phyloP scores from a whole-genome alignment of 1,284 basidiomycete genomes.

The Testicularia cyperi region DNA sequence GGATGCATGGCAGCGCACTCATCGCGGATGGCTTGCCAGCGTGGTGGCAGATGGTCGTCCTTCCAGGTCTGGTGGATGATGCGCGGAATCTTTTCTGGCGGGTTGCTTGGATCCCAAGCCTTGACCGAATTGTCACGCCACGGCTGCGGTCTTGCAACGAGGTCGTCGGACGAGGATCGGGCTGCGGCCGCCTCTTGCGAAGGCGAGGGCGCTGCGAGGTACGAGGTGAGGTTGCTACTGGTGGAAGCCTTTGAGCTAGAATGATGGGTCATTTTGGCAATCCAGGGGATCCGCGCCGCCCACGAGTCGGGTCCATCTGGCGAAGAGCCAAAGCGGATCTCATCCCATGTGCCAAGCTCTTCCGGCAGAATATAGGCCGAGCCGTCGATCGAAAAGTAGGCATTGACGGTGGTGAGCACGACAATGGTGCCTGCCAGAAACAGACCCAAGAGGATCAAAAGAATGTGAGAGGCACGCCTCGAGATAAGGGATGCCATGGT shows the following conservation, averaged over 20 bases:
- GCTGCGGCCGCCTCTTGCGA: too few species aligned
- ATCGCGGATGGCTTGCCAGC: constrained; percentile 69
- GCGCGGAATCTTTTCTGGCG: constrained; percentile 69
- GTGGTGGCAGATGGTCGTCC: constrained; percentile 77
- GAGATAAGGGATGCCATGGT: constrained; percentile 40
- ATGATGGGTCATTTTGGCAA: constrained; percentile 28
- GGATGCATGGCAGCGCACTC: constrained; percentile 63
- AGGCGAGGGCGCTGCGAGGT: too few species aligned
- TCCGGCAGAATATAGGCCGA: constrained; percentile 47
- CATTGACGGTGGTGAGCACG: constrained; percentile 85
- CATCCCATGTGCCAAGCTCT: constrained; percentile 55
- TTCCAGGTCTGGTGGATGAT: constrained; percentile 99
- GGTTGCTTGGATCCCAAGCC: constrained; percentile 26
- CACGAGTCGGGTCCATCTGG: constrained; percentile 41
- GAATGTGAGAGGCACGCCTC: constrained; percentile 51
- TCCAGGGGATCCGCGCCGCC: constrained; percentile 37
- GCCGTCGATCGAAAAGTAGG: constrained; percentile 76
- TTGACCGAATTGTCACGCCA: constrained; percentile 35
- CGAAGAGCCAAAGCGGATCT: constrained; percentile 42
- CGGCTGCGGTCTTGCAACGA: constrained; percentile 16
- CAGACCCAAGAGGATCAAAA: constrained; percentile 76
- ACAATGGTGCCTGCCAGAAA: constrained; percentile 85
- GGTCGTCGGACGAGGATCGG: constrained; percentile 7
- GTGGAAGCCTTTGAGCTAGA: not conserved
- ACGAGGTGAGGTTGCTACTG: not conserved